phyloP scores from a whole-genome alignment of 1,139 yeast genomes.

The Zygotorulaspora mrakii region DNA sequence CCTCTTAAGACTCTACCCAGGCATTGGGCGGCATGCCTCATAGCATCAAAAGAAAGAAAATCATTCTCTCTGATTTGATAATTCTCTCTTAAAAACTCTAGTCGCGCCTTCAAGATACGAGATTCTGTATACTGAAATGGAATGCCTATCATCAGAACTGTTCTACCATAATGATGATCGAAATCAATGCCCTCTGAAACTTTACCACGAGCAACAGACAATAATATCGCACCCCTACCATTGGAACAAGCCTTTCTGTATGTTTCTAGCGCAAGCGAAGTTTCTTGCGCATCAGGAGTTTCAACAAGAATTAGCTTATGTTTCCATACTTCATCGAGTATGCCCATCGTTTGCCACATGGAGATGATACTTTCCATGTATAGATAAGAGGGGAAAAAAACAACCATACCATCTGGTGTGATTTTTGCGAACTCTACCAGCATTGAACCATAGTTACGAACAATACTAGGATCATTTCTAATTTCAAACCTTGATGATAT shows the following conservation, averaged over 20 bases:
- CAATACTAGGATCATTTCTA: slow-evolving; percentile 95
- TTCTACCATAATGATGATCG: slow-evolving; percentile 96
- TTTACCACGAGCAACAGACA: slow-evolving; percentile 98
- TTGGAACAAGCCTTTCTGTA: slow-evolving; percentile 94
- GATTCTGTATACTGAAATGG: slow-evolving; percentile 99
- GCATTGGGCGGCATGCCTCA: slow-evolving; percentile 99
- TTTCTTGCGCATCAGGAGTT: slow-evolving; percentile 98
- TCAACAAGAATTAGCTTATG: slow-evolving; percentile 93
- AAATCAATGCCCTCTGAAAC: slow-evolving; percentile 99
- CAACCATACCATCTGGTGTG: slow-evolving; percentile 98
- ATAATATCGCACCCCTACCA: slow-evolving; percentile 93
- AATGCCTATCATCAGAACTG: slow-evolving; percentile 97
- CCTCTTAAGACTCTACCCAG: slow-evolving; percentile 95
- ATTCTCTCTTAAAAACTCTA: slow-evolving; percentile 89
- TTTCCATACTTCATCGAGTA: slow-evolving; percentile 96
- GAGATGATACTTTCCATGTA: slow-evolving; percentile 97
- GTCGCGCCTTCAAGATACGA: slow-evolving; percentile 86
- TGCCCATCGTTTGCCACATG: slow-evolving; percentile 99
- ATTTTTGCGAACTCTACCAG: slow-evolving; percentile 88
- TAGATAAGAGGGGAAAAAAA: slow-evolving; percentile 91
- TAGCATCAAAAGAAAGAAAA: slow-evolving; percentile 94
- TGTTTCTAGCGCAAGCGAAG: slow-evolving; percentile 90
- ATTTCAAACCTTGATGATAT: slow-evolving; percentile 95
- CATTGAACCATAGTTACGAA: slow-evolving; percentile 90
- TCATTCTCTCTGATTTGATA: slow-evolving; percentile 91